These are phyloP conservation scores for Gloeophyllum trabeum DNA, from an alignment of 768 basidiomycete species.

Conservation along the genomic window DNA sequence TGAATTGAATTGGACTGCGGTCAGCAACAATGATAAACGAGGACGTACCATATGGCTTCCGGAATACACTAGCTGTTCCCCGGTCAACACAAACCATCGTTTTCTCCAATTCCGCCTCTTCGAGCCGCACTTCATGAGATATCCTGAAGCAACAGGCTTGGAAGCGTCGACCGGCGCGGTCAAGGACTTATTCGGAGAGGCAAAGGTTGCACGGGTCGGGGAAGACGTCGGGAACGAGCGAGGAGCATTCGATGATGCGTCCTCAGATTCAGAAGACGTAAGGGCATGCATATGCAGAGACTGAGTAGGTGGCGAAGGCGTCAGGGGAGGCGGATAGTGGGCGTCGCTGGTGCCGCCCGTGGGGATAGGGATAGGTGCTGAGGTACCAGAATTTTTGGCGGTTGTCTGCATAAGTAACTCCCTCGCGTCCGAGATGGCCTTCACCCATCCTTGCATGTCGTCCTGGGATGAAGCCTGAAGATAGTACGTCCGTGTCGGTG, in stretches of 20 bases:
- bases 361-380: slow-evolving; percentile 44
- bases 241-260: slow-evolving; percentile 38
- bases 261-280: slow-evolving; percentile 76
- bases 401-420: slow-evolving; percentile 52
- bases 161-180: slow-evolving; percentile 38
- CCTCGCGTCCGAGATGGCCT: slow-evolving; percentile 67
- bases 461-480: slow-evolving; percentile 62
- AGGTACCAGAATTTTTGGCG: slow-evolving; percentile 38
- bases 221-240: slow-evolving; percentile 24
- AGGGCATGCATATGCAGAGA: slow-evolving; percentile 31
- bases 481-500: slow-evolving; percentile 83
- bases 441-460: slow-evolving; percentile 81
- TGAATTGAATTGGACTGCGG: slow-evolving; percentile 2
- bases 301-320: slow-evolving; percentile 38
- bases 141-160: slow-evolving; percentile 82
- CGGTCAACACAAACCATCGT: slow-evolving; percentile 92
- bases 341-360: slow-evolving; percentile 15
- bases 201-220: slow-evolving; percentile 8
- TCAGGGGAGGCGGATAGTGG: slow-evolving; percentile 20
- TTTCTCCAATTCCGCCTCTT: slow-evolving; percentile 94
- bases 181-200: slow-evolving; percentile 28
- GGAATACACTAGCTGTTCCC: slow-evolving; percentile 79
- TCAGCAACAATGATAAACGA: slow-evolving; percentile 7
- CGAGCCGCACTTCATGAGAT: slow-evolving; percentile 93
- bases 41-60: slow-evolving; percentile 87